These are phyloP conservation scores for Apiotrichum laibachii DNA, from an alignment of 1,284 basidiomycete genomes.

Conservation along the genomic window DNA sequence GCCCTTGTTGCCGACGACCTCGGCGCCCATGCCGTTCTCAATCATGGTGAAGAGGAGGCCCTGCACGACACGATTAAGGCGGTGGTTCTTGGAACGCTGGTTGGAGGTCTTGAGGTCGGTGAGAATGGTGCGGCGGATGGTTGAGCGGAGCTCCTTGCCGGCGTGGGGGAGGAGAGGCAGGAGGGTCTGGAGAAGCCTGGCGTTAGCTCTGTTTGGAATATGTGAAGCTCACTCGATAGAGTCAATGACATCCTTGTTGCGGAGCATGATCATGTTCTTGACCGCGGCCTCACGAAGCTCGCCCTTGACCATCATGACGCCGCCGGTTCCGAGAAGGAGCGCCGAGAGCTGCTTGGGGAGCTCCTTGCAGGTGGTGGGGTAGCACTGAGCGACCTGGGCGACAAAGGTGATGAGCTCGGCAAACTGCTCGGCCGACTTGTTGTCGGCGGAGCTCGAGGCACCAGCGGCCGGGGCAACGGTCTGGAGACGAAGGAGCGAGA, in stretches of 20 bases:
- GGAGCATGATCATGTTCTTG: constrained; percentile 85
- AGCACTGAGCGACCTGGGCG: constrained; percentile 76
- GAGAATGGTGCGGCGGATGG: constrained; percentile 93
- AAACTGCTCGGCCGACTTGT: constrained; percentile 75
- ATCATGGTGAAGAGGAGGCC: constrained; percentile 95
- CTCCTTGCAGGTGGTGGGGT: constrained; percentile 77
- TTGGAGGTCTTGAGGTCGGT: constrained; percentile 93
- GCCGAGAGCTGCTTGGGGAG: constrained; percentile 75
- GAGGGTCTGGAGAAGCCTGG: constrained; percentile 79
- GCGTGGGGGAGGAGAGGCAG: constrained; percentile 92
- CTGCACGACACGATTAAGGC: constrained; percentile 93
- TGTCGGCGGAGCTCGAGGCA: constrained; percentile 27
- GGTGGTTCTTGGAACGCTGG: constrained; percentile 83
- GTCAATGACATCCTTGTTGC: constrained; percentile 87
- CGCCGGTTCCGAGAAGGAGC: constrained; percentile 60
- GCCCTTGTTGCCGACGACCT: constrained; percentile 76
- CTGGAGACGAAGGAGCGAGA: constrained; percentile 74
- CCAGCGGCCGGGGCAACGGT: constrained; percentile 36
- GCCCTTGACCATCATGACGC: constrained; percentile 37
- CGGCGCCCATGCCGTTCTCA: constrained; percentile 78
- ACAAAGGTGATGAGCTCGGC: constrained; percentile 76
- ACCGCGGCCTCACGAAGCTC: constrained; percentile 75
- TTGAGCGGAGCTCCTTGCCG: constrained; percentile 77
- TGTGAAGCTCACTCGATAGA: constrained; percentile 73
- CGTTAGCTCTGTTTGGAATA: neutral